These are phyloP conservation scores for Turritis glabra DNA, from an alignment of 345 rosid genomes.

Conservation along the genomic window DNA sequence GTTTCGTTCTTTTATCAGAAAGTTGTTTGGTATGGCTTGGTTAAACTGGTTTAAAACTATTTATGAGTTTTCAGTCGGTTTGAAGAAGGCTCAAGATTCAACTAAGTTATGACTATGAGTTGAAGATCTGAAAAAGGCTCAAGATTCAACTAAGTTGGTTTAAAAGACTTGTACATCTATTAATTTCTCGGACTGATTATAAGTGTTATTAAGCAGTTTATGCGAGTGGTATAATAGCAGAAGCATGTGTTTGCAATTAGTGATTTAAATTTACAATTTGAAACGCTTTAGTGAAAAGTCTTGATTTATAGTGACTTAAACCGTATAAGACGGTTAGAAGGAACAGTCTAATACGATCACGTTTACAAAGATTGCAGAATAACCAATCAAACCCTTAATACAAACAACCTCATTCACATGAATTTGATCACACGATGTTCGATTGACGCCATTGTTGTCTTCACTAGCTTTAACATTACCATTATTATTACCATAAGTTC, in stretches of 20 bases:
- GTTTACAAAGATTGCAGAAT: no score
- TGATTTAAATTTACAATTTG: no score
- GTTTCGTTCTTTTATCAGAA: background rate
- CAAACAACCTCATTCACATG: background rate
- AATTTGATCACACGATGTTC: background rate
- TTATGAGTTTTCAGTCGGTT: background rate
- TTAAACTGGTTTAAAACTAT: background rate
- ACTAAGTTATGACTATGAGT: no score
- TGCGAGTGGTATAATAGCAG: background rate
- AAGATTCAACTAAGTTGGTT: no score
- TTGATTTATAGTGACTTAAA: background rate
- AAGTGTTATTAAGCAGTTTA: background rate
- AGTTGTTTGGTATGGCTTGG: background rate
- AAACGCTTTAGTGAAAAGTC: background rate
- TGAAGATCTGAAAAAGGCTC: no score
- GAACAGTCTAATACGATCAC: no score
- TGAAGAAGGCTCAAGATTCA: background rate
- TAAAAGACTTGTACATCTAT: no score
- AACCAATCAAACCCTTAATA: no score
- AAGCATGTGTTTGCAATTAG: no score
- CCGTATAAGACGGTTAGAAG: no score
- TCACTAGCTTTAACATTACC: background rate
- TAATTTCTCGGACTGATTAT: no score
- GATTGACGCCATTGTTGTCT: background rate
- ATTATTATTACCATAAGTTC: background rate